Evolutionary conservation across 164 flowering plant genomes (phyloP).

Genomic region (Magnolia kwangsiensis): DNA sequence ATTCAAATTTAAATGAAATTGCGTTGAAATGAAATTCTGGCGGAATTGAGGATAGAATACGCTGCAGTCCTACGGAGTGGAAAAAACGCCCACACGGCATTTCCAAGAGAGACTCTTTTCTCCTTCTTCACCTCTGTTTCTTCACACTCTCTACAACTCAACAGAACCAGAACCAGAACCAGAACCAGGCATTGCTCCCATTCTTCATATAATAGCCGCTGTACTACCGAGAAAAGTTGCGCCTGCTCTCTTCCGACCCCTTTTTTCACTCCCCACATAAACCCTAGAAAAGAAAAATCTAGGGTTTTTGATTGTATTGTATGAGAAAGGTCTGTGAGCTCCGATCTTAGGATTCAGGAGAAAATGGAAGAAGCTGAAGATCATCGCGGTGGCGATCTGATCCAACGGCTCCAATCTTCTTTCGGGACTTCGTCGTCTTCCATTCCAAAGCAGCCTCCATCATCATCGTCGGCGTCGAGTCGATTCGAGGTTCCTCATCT

Average conservation of each 20-base stretch:
- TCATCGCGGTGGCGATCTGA: constrained; percentile 28
- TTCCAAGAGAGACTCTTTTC: neutral
- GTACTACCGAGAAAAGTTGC: neutral
- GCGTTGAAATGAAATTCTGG: neutral
- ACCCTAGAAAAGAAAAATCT: neutral
- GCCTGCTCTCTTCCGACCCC: neutral
- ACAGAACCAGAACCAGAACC: neutral
- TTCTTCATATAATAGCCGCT: neutral
- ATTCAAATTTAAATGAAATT: constrained; percentile 18
- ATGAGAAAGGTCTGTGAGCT: neutral
- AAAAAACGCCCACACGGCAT: neutral
- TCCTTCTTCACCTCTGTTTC: neutral
- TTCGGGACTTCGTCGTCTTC: constrained; percentile 53
- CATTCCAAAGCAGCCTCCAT: constrained; percentile 33
- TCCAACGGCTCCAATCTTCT: constrained; percentile 62
- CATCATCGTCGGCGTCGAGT: constrained; percentile 20
- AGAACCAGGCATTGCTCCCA: neutral
- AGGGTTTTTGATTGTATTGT: neutral
- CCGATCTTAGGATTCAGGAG: neutral
- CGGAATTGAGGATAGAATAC: neutral
- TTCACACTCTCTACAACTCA: neutral
- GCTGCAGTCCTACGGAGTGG: neutral
- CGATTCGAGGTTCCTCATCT: constrained; percentile 61
- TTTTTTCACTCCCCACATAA: too few relatives aligned
- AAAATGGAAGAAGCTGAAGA: constrained; percentile 62